phyloP scores from a whole-genome alignment of 768 basidiomycete genomes.

The Pleurotus djamor region DNA sequence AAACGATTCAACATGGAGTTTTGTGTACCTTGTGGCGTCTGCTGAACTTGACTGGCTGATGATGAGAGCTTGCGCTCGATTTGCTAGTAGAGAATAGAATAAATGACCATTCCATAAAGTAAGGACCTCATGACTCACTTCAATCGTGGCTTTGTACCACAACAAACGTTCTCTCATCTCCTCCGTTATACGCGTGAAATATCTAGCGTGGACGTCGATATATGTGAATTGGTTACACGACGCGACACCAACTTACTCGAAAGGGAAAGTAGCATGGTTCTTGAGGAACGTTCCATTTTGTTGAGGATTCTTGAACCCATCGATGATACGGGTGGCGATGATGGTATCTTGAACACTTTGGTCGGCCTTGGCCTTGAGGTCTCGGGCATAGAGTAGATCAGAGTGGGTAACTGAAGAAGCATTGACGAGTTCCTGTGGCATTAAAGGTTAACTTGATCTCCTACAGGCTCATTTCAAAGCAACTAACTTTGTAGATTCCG shows the following conservation, averaged over 20 bases:
- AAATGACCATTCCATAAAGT: too few species aligned
- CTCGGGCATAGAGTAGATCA: slow-evolving; percentile 64
- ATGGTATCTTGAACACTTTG: slow-evolving; percentile 82
- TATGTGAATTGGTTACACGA: slow-evolving; percentile 5
- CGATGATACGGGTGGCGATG: slow-evolving; percentile 71
- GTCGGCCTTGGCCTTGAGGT: slow-evolving; percentile 73
- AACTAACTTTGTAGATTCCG: slow-evolving; percentile 59
- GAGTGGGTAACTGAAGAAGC: slow-evolving; percentile 61
- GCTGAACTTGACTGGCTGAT: slow-evolving; percentile 57
- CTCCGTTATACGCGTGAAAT: slow-evolving; percentile 68
- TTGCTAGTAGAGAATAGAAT: slow-evolving; percentile 42
- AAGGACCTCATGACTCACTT: slow-evolving; percentile 38
- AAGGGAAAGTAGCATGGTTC: slow-evolving; percentile 77
- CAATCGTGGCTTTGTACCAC: slow-evolving; percentile 82
- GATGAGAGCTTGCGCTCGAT: slow-evolving; percentile 82
- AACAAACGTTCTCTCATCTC: slow-evolving; percentile 70
- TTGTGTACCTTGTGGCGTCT: slow-evolving; percentile 69
- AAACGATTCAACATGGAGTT: slow-evolving; percentile 3
- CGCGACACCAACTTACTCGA: slow-evolving; percentile 53
- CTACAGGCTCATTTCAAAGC: neutral
- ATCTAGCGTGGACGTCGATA: slow-evolving; percentile 35
- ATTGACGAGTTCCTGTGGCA: slow-evolving; percentile 61
- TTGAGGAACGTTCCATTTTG: slow-evolving; percentile 69
- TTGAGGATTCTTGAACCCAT: slow-evolving; percentile 76
- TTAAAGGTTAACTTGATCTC: neutral